These are phyloP conservation scores for Pichia manshurica DNA, from an alignment of 805 yeast species.

Conservation along the genomic window DNA sequence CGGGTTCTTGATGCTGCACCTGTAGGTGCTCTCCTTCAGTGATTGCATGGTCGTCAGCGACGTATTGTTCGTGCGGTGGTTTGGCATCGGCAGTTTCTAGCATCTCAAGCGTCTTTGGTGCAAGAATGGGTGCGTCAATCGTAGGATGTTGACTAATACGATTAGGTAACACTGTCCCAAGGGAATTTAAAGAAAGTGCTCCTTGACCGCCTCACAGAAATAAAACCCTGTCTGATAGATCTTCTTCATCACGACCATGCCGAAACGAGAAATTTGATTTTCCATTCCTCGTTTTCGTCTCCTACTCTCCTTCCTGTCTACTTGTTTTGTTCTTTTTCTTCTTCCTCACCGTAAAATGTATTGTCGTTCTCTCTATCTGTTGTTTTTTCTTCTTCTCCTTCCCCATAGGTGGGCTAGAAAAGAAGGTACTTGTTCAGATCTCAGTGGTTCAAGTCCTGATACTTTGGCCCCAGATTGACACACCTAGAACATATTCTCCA, in stretches of 20 bases:
- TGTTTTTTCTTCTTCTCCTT: not conserved
- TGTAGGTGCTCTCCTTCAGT: not conserved
- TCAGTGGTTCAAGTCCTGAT: conserved; percentile 31
- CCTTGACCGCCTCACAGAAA: too few relatives aligned
- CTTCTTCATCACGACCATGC: too few relatives aligned
- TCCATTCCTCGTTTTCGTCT: too few relatives aligned
- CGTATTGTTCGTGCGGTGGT: not conserved
- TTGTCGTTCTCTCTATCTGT: not conserved
- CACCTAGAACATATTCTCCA: conserved; percentile 80
- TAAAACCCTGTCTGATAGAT: too few relatives aligned
- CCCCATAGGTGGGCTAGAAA: conserved; percentile 7
- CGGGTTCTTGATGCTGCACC: too few relatives aligned
- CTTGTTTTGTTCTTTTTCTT: not conserved
- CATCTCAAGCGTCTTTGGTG: too few relatives aligned
- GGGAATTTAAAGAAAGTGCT: too few relatives aligned
- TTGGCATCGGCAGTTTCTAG: not conserved
- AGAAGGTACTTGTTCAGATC: conserved; percentile 11
- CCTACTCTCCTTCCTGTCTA: not conserved
- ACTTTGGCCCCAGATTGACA: conserved; percentile 56
- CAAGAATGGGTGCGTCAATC: not conserved
- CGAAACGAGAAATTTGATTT: too few relatives aligned
- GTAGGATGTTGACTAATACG: not conserved
- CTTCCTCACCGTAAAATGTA: too few relatives aligned
- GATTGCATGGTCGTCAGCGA: not conserved
- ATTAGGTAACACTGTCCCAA: too few relatives aligned